Evolutionary conservation across 352 stramenopile genomes (phyloP), one percentile per base, ranked within the genome.

Genomic region (Globisporangium paroecandrum): DNA sequence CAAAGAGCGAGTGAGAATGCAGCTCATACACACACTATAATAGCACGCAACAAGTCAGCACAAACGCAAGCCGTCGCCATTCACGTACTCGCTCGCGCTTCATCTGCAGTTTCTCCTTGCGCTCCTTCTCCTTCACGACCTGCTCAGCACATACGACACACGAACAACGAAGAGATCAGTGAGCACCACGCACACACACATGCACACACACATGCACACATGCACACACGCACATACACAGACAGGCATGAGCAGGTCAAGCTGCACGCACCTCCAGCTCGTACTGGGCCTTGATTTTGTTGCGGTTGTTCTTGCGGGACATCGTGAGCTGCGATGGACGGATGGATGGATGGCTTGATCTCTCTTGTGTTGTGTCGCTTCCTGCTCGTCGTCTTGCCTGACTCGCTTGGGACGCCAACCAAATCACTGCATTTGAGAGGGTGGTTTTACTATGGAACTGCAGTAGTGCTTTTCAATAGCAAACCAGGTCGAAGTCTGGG

Each of bases 221-320:
- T n/a, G 34, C 22, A 43, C 5, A 54, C 12, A 58, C 24, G n/a
- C n/a, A 1, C 58, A 69, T 8, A 71, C 24, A 70, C 47, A 58
- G 49, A 58, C 3, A 36, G 6, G 38, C 4, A 46, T 13, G 18
- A 1, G 18, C 2, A 24, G 2, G 1, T 13, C 9, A 53, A 53
- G 58, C 10, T 22, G 20, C 5, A 62, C 59, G 56, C 63, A 90
- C 82, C 72, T 92, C 84, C 51, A 89, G 72, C 68, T 92, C 84
- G 72, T 90, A 87, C 81, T 92, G 84, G 12, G 84, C 82, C 73
- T 92, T 90, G 63, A 91, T 89, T 64, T 89, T 88, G 72, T 73
- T 84, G 64, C 83, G 82, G 71, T 89, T 92, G 71, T 91, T 90
- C 81, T 92, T 92, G 70, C 81, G 81, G 54, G 84, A 92, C 84